A percentile compares a stretch with the other conserved stretches of the same genome.
These are phyloP conservation scores for Claviceps humidiphila DNA, from an alignment of 2,329 filamentous ascomycete species.

Conservation along the genomic window DNA sequence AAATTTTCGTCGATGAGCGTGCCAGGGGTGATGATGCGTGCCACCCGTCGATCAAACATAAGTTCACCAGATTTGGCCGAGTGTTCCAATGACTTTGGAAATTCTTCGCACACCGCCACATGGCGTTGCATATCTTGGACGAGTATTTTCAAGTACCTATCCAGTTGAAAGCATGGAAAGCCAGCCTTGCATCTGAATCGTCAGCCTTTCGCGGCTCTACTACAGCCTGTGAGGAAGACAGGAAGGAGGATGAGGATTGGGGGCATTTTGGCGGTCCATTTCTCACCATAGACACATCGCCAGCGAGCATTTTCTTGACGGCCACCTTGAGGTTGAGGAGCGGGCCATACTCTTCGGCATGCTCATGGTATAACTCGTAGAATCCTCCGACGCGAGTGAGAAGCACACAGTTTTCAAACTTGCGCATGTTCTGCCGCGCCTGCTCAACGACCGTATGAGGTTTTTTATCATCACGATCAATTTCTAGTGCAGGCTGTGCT, in stretches of 20 bases:
- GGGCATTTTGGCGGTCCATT: neutral
- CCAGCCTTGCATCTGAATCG: constrained; percentile 46
- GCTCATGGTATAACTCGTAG: constrained; percentile 95
- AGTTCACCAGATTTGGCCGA: constrained; percentile 64
- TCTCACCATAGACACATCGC: constrained; percentile 70
- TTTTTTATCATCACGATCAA: constrained; percentile 30
- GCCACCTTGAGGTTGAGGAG: constrained; percentile 79
- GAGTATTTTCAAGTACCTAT: constrained; percentile 82
- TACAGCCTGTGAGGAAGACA: neutral
- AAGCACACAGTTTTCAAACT: constrained; percentile 80
- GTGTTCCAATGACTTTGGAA: constrained; percentile 57
- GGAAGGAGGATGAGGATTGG: neutral
- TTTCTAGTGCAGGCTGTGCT: constrained; percentile 19
- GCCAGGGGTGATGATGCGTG: constrained; percentile 82
- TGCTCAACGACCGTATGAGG: constrained; percentile 79
- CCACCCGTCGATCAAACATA: constrained; percentile 72
- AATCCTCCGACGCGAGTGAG: constrained; percentile 89
- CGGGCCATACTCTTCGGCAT: constrained; percentile 79
- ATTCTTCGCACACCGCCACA: constrained; percentile 90
- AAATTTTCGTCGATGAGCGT: constrained; percentile 97
- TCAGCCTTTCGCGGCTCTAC: neutral
- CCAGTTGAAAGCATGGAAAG: constrained; percentile 86
- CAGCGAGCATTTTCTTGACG: constrained; percentile 64
- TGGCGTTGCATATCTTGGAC: constrained; percentile 84
- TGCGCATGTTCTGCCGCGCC: constrained; percentile 77